Evolutionary conservation across 345 rosid species (phyloP), one percentile per base, ranked within the genome.

Genomic region (Heritiera littoralis): DNA sequence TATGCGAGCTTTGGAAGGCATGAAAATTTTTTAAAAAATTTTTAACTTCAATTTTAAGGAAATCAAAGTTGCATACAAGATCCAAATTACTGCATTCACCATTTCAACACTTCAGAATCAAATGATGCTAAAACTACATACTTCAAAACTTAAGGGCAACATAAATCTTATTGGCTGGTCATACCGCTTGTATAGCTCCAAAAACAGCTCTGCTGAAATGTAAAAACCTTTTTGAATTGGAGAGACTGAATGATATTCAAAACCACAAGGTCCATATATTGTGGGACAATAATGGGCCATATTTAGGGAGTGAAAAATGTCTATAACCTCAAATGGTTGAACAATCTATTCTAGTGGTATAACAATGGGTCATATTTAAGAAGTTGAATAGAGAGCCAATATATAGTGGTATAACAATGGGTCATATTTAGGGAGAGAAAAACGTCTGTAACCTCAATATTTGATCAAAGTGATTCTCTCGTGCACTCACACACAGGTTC

Each of bases 391-490:
- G 59, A 52, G 30, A 51, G 15, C 59, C 56, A 46, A 15, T 0
- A 7, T 52, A 32, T 72, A 40, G 5, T 12, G 17, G 10, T 56
- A 56, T 18, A 58, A 6, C 18, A 64, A 41, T 12, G 8, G 17
- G 7, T n/a, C 9, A n/a, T 8, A 72, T 8, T 9, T 15, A 51
- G 4, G 75, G 60, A 72, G 14, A 30, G 8, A 23, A 12, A 72
- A 52, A 6, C n/a, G 40, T 8, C 45, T 17, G 40, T 40, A 56
- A 41, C 66, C 66, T 74, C 65, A 58, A 59, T 20, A 58, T 55
- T 12, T n/a, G n/a, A 41, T 58, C 30, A n/a, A 74, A 74, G 10
- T 6, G n/a, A 56, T 74, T 20, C 66, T 71, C n/a, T 48, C 60
- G n/a, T n/a, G n/a, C n/a, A n/a, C 23, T 38, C 45, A 32, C 2